phyloP scores from a whole-genome alignment of 805 yeast species.

The Starmerella bombi region DNA sequence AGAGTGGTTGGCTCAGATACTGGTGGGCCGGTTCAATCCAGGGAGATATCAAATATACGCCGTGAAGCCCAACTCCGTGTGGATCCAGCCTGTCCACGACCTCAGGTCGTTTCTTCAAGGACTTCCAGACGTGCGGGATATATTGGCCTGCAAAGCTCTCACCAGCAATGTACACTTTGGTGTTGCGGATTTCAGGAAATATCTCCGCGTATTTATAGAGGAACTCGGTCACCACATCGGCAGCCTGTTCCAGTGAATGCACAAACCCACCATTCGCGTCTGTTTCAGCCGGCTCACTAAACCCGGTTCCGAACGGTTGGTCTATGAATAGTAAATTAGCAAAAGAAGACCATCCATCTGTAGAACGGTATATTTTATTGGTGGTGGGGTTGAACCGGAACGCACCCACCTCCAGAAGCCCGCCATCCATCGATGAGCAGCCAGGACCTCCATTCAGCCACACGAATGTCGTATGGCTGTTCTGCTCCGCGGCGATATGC shows the following conservation, averaged over 20 bases:
- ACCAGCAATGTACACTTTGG: slow-evolving; percentile 72
- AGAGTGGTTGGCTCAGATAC: slow-evolving; percentile 67
- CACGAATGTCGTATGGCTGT: slow-evolving; percentile 32
- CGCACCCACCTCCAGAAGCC: slow-evolving; percentile 85
- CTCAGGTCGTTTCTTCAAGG: slow-evolving; percentile 34
- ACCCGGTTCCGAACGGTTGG: slow-evolving; percentile 93
- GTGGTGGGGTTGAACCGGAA: slow-evolving; percentile 49
- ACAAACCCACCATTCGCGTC: slow-evolving; percentile 25
- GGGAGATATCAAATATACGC: slow-evolving; percentile 77
- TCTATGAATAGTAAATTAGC: slow-evolving; percentile 78
- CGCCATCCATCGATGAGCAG: slow-evolving; percentile 96
- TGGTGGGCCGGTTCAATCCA: slow-evolving; percentile 87
- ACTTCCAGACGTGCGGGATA: slow-evolving; percentile 72
- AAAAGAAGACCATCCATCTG: slow-evolving; percentile 70
- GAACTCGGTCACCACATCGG: slow-evolving; percentile 50
- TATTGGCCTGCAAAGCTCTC: slow-evolving; percentile 97
- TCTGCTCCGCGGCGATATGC: slow-evolving; percentile 38
- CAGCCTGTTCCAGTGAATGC: slow-evolving; percentile 34
- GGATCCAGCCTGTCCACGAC: slow-evolving; percentile 26
- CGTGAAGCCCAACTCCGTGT: slow-evolving; percentile 32
- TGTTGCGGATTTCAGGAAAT: slow-evolving; percentile 57
- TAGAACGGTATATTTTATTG: not conserved
- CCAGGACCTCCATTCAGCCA: slow-evolving; percentile 99
- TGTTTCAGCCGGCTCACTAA: slow-evolving; percentile 44
- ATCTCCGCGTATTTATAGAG: slow-evolving; percentile 49